Conservation (phyloP, 164 flowering plant species). For the Macadamia integrifolia region DNA sequence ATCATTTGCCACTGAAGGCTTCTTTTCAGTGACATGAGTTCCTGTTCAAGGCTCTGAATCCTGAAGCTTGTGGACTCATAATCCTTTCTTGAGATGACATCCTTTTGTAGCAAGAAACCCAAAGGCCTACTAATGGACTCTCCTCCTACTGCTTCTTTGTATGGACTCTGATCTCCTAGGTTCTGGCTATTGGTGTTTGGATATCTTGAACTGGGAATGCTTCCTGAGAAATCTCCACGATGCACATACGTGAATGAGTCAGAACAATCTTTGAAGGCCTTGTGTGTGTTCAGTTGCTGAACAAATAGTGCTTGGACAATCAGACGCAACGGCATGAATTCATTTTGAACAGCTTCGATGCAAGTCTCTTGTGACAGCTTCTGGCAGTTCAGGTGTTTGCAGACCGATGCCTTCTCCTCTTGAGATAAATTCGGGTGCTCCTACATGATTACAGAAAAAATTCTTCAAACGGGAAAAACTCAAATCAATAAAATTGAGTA, state of each 20-base stretch:
- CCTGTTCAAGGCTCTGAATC: constrained; percentile 80
- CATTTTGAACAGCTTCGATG: constrained; percentile 87
- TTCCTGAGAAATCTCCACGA: constrained; percentile 52
- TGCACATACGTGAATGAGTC: constrained; percentile 64
- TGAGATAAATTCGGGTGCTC: constrained; percentile 58
- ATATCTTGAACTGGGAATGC: constrained; percentile 49
- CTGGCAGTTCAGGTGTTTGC: constrained; percentile 82
- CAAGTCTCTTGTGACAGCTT: constrained; percentile 77
- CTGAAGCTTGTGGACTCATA: constrained; percentile 90
- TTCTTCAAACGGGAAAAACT: neutral
- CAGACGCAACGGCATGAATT: constrained; percentile 82
- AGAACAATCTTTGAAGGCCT: constrained; percentile 82
- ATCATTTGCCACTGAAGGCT: constrained; percentile 43
- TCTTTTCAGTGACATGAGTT: constrained; percentile 61
- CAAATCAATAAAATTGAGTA: neutral
- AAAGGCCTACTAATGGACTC: constrained; percentile 36
- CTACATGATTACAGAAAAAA: constrained; percentile 27
- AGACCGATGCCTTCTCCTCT: constrained; percentile 63
- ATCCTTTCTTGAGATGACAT: constrained; percentile 41
- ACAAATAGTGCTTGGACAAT: constrained; percentile 86
- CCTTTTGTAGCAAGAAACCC: constrained; percentile 49
- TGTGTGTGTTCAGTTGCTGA: constrained; percentile 81
- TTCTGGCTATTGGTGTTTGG: constrained; percentile 44
- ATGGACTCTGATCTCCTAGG: constrained; percentile 41
- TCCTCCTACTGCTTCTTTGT: constrained; percentile 26